Evolutionary conservation across 805 yeast genomes (phyloP).

Genomic region (Limtongia smithiae): DNA sequence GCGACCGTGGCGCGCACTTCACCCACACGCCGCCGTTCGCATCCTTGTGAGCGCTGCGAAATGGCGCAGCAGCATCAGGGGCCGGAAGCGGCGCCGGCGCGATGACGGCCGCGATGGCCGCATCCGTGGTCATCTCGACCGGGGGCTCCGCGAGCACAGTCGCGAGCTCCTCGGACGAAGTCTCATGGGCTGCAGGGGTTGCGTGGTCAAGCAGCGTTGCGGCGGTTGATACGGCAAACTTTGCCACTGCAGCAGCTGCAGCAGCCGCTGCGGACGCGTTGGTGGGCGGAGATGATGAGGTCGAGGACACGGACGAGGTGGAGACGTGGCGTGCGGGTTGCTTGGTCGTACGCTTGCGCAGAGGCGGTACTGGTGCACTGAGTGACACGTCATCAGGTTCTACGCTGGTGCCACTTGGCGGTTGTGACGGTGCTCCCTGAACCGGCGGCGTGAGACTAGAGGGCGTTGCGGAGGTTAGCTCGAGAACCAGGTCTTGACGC

Average conservation of each 20-base stretch:
- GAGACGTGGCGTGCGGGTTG: neutral
- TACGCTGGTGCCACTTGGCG: no score
- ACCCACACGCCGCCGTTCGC: slow-evolving; percentile 40
- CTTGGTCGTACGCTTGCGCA: neutral
- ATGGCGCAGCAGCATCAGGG: slow-evolving; percentile 19
- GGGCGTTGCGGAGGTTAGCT: no score
- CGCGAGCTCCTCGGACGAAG: neutral
- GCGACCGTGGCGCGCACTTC: slow-evolving; percentile 34
- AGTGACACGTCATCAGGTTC: no score
- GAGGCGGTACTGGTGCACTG: no score
- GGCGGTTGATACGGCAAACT: slow-evolving; percentile 23
- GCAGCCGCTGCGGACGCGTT: slow-evolving; percentile 22
- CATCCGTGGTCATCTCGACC: neutral
- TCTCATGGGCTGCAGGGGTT: slow-evolving; percentile 12
- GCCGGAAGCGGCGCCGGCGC: slow-evolving; percentile 1
- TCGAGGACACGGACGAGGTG: neutral
- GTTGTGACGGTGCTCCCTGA: no score
- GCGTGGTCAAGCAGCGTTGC: slow-evolving; percentile 18
- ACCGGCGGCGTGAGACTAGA: no score
- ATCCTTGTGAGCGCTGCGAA: slow-evolving; percentile 21
- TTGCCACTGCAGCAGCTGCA: slow-evolving; percentile 25
- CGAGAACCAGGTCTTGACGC: no score
- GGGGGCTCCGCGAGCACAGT: neutral
- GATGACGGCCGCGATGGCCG: neutral
- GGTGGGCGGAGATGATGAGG: neutral